Evolutionary conservation across 352 stramenopile genomes (phyloP).

Genomic region (Phytophthora podocarpi): DNA sequence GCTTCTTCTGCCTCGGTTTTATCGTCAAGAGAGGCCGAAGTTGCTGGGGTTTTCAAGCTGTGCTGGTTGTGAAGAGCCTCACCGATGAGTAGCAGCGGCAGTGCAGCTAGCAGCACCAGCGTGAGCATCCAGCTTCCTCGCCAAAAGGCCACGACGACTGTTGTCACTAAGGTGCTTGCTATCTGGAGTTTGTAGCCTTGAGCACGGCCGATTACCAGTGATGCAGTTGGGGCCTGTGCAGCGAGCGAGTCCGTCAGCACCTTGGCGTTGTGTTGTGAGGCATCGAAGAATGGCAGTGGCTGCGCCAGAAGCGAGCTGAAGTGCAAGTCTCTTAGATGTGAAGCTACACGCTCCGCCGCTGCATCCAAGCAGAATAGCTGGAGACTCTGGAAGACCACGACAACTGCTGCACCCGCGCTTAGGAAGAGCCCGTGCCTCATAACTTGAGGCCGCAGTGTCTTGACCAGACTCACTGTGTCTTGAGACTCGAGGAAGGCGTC

Average conservation of each 20-base stretch:
- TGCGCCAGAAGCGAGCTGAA: slow-evolving; percentile 54
- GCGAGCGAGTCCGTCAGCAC: slow-evolving; percentile 58
- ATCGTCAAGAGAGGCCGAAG: no score
- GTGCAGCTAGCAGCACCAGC: slow-evolving; percentile 57
- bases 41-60: not conserved
- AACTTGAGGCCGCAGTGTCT: slow-evolving; percentile 7
- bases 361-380: slow-evolving; percentile 55
- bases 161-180: slow-evolving; percentile 36
- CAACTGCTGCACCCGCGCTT: slow-evolving; percentile 30
- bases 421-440: slow-evolving; percentile 39
- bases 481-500: slow-evolving; percentile 22
- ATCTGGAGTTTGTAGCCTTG: slow-evolving; percentile 60
- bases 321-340: slow-evolving; percentile 49
- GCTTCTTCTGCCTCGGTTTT: slow-evolving; percentile 17
- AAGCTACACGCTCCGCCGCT: slow-evolving; percentile 59
- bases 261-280: slow-evolving; percentile 49
- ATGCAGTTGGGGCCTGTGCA: slow-evolving; percentile 53
- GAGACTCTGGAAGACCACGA: slow-evolving; percentile 36
- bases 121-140: slow-evolving; percentile 62
- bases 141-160: slow-evolving; percentile 49
- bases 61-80: slow-evolving; percentile 34
- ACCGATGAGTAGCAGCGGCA: slow-evolving; percentile 64
- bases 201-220: slow-evolving; percentile 40
- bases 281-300: slow-evolving; percentile 77
- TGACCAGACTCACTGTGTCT: slow-evolving; percentile 14